Percentiles rank a stretch among this genome's conserved stretches.
Conservation (phyloP, 495 filamentous ascomycete species). For the Penicillium salamii region DNA sequence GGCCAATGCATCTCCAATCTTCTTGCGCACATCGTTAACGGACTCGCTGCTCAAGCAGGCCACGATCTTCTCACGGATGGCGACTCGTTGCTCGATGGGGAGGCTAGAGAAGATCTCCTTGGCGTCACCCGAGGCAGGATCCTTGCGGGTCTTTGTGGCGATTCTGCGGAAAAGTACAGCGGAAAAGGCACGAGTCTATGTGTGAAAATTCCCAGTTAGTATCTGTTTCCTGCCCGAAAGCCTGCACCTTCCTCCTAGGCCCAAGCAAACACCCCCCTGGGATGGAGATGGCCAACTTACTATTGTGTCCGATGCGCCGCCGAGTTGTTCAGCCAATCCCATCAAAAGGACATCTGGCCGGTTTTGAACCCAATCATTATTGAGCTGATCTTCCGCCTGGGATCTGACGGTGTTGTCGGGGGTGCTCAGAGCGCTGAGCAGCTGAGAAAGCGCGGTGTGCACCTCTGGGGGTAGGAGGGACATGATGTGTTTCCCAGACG, state of each 20-base stretch:
- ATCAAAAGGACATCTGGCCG: constrained; percentile 85
- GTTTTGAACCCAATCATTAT: constrained; percentile 78
- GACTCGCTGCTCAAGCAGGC: constrained; percentile 69
- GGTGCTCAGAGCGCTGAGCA: constrained; percentile 84
- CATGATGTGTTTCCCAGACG: constrained; percentile 55
- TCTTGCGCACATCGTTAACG: constrained; percentile 74
- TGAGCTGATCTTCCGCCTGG: constrained; percentile 84
- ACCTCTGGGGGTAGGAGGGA: constrained; percentile 79
- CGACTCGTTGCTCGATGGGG: constrained; percentile 61
- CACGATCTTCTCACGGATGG: constrained; percentile 79
- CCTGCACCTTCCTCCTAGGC: background rate
- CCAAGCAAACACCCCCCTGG: constrained; percentile 1
- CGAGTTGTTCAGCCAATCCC: constrained; percentile 90
- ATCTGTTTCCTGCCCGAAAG: background rate
- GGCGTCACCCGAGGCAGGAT: constrained; percentile 62
- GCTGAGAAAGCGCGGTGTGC: constrained; percentile 75
- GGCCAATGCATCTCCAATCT: constrained; percentile 93
- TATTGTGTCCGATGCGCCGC: constrained; percentile 61
- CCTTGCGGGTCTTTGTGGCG: constrained; percentile 80
- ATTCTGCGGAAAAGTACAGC: constrained; percentile 95
- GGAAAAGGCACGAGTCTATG: constrained; percentile 79
- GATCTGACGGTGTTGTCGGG: constrained; percentile 81
- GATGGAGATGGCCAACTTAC: constrained; percentile 50
- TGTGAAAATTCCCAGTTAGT: background rate
- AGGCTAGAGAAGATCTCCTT: constrained; percentile 82